phyloP scores from a whole-genome alignment of 1,284 basidiomycete species.

The Trichosporon asahii region DNA sequence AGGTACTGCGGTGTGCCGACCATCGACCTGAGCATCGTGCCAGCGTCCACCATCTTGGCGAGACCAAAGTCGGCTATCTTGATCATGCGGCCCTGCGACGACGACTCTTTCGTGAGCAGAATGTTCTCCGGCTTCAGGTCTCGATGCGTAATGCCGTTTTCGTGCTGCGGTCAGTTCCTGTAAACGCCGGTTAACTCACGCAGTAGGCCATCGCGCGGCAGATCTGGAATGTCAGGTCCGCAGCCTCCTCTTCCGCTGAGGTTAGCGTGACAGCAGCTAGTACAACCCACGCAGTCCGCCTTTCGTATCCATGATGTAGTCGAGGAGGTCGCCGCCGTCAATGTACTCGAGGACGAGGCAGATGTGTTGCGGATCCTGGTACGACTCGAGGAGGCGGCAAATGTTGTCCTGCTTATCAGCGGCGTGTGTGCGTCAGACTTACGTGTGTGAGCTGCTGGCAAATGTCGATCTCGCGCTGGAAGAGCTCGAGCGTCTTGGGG shows the following conservation, averaged over 20 bases:
- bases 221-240: constrained; percentile 44
- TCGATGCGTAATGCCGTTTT: constrained; percentile 66
- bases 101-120: constrained; percentile 40
- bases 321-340: constrained; percentile 82
- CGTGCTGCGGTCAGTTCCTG: constrained; percentile 37
- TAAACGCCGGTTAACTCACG: constrained; percentile 25
- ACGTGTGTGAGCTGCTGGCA: constrained; percentile 68
- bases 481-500: constrained; percentile 54
- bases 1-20: constrained; percentile 53
- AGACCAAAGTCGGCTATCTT: constrained; percentile 86
- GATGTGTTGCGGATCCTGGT: constrained; percentile 65
- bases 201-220: constrained; percentile 52
- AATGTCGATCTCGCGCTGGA: constrained; percentile 75
- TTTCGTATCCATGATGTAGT: constrained; percentile 64
- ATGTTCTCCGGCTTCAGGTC: constrained; percentile 78
- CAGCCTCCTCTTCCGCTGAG: constrained; percentile 47
- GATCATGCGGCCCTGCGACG: constrained; percentile 30
- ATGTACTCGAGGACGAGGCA: constrained; percentile 59
- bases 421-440: constrained; percentile 20
- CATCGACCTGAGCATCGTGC: constrained; percentile 50
- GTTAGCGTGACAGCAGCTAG: not conserved
- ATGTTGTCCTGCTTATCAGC: constrained; percentile 61
- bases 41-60: constrained; percentile 63
- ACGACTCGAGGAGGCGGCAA: constrained; percentile 73
- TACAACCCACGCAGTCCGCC: constrained; percentile 59